These are phyloP conservation scores for Tulasnella sp. DNA, from an alignment of 768 basidiomycete genomes.

Conservation along the genomic window DNA sequence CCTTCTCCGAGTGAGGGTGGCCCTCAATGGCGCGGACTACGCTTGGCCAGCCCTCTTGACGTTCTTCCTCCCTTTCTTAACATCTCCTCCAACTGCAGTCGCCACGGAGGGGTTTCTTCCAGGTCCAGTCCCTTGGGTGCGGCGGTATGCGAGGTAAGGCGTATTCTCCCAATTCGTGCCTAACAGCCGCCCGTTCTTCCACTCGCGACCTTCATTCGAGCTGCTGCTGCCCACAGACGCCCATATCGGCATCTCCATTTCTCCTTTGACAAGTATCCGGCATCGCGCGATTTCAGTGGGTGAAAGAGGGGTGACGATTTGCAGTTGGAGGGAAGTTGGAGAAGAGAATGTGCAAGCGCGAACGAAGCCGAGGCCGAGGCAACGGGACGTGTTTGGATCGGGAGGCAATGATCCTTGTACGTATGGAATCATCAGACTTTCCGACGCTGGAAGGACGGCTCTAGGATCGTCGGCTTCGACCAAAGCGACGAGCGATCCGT, in stretches of 20 bases:
- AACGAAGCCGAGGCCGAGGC: slow-evolving; percentile 68
- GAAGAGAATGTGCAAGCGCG: slow-evolving; percentile 35
- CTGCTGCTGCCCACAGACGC: slow-evolving; percentile 67
- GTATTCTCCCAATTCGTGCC: slow-evolving; percentile 42
- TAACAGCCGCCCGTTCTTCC: neutral
- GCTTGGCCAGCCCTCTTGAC: slow-evolving; percentile 68
- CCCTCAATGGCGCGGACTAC: neutral
- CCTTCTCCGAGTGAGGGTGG: too few relatives aligned
- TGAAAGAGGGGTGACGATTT: slow-evolving; percentile 73
- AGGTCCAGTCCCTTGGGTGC: slow-evolving; percentile 50
- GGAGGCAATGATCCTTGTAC: slow-evolving; percentile 44
- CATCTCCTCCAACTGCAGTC: slow-evolving; percentile 47
- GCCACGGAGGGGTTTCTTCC: neutral
- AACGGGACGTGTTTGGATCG: slow-evolving; percentile 45
- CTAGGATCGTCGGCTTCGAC: slow-evolving; percentile 34
- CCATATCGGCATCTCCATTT: slow-evolving; percentile 78
- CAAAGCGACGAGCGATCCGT: slow-evolving; percentile 70
- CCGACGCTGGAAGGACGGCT: neutral
- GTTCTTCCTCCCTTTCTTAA: slow-evolving; percentile 66
- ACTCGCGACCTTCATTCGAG: slow-evolving; percentile 36
- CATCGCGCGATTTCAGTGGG: slow-evolving; percentile 31
- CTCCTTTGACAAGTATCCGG: slow-evolving; percentile 62
- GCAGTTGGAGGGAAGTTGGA: slow-evolving; percentile 30
- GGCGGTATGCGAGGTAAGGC: slow-evolving; percentile 60
- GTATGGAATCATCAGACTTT: slow-evolving; percentile 38